These are phyloP conservation scores for Trichoderma afroharzianum DNA, from an alignment of 2,329 filamentous ascomycete genomes.

Conservation along the genomic window DNA sequence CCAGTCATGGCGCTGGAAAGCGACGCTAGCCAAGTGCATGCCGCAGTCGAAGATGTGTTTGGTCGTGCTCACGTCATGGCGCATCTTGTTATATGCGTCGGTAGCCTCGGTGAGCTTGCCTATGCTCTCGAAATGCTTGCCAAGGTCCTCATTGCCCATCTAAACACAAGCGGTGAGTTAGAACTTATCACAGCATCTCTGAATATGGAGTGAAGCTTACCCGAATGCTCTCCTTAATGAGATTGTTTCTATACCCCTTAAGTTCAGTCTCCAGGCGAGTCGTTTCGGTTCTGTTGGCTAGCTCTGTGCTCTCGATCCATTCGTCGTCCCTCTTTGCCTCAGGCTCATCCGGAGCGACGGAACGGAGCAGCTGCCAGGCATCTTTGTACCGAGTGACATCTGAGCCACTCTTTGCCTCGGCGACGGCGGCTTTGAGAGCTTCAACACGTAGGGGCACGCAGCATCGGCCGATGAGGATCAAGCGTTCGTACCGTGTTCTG, in stretches of 20 bases:
- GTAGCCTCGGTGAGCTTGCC: slow-evolving; percentile 70
- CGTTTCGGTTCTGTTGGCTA: slow-evolving; percentile 65
- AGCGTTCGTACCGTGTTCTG: slow-evolving; percentile 73
- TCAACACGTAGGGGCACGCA: slow-evolving; percentile 75
- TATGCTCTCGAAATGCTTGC: slow-evolving; percentile 73
- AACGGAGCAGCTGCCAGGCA: slow-evolving; percentile 61
- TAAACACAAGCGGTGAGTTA: slow-evolving; percentile 34
- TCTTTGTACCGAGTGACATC: slow-evolving; percentile 70
- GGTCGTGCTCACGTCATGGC: slow-evolving; percentile 79
- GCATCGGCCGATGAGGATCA: slow-evolving; percentile 74
- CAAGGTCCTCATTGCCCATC: slow-evolving; percentile 95
- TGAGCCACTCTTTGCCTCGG: slow-evolving; percentile 70
- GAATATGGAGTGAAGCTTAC: slow-evolving; percentile 42
- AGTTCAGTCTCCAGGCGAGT: slow-evolving; percentile 78
- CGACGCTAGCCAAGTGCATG: slow-evolving; percentile 71
- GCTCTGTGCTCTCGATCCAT: slow-evolving; percentile 72
- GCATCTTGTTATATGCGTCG: slow-evolving; percentile 81
- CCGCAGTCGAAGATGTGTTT: slow-evolving; percentile 82
- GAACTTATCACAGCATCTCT: not conserved
- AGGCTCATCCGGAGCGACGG: slow-evolving; percentile 62
- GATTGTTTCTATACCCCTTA: slow-evolving; percentile 91
- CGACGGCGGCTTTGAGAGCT: slow-evolving; percentile 72
- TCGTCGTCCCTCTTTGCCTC: slow-evolving; percentile 63
- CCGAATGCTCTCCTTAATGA: slow-evolving; percentile 94
- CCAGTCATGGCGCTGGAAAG: slow-evolving; percentile 77